Percentiles rank a stretch among this genome's conserved stretches.
phyloP scores from a whole-genome alignment of 352 stramenopile species.

The Peronospora farinosa region DNA sequence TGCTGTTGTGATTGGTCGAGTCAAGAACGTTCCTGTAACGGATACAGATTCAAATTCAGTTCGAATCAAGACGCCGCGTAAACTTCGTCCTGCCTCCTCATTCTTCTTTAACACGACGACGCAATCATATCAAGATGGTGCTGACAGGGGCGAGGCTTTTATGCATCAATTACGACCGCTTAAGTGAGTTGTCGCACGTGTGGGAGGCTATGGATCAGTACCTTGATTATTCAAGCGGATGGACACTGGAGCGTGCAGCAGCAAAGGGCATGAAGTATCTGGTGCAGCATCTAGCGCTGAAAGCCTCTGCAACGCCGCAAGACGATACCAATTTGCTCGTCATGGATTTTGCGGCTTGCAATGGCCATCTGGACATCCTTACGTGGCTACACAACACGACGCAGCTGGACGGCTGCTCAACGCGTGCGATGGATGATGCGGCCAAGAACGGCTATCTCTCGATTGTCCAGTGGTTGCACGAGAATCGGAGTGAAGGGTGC shows the following conservation, averaged over 20 bases:
- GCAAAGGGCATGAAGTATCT: conserved; percentile 56
- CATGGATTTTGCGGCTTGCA: conserved; percentile 67
- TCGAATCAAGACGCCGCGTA: conserved; percentile 2
- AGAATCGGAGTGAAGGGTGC: conserved; percentile 48
- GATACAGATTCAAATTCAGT: not conserved
- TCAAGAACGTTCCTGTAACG: not conserved
- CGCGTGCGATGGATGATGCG: conserved; percentile 49
- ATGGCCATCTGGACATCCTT: conserved; percentile 66
- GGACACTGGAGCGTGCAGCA: conserved; percentile 60
- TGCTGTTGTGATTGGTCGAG: conserved; percentile 2
- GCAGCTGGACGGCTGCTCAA: conserved; percentile 45
- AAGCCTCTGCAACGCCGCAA: conserved; percentile 18
- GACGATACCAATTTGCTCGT: conserved; percentile 40
- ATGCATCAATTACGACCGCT: conserved; percentile 33
- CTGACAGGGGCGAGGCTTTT: conserved; percentile 46
- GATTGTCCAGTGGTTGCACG: conserved; percentile 57
- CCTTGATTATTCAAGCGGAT: conserved; percentile 49
- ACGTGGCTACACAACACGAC: conserved; percentile 44
- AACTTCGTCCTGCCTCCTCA: conserved; percentile 1
- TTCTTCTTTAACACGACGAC: conserved; percentile 6
- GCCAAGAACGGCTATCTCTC: conserved; percentile 47
- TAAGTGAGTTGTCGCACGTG: conserved; percentile 57
- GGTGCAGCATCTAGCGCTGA: conserved; percentile 56
- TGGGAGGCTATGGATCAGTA: conserved; percentile 38
- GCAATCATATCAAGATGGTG: conserved; percentile 35